phyloP scores from a whole-genome alignment of 1,284 basidiomycete species.

The Cryptococcus wingfieldii region DNA sequence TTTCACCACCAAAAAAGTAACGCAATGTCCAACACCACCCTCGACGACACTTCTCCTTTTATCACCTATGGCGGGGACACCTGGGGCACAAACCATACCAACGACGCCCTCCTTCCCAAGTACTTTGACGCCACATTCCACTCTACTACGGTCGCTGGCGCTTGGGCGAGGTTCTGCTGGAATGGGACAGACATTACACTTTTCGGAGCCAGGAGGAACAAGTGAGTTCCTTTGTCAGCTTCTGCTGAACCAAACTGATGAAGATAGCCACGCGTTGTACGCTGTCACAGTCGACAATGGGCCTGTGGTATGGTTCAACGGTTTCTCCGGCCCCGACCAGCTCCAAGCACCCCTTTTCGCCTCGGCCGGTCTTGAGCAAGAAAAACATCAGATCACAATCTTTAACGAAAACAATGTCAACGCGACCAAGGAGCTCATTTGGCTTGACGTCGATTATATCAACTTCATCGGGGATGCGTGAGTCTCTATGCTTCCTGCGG shows the following conservation, averaged over 20 bases:
- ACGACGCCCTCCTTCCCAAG: conserved; percentile 1
- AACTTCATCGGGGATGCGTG: conserved; percentile 11
- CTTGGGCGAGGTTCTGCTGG: conserved; percentile 14
- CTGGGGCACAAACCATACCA: conserved; percentile 14
- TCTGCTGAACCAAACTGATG: not conserved
- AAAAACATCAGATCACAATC: conserved; percentile 12
- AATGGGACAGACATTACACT: conserved; percentile 12
- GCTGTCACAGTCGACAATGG: conserved; percentile 14
- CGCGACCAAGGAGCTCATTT: conserved; percentile 1
- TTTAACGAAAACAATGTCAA: conserved; percentile 8
- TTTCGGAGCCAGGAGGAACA: conserved; percentile 13
- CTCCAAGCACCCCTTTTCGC: conserved; percentile 8
- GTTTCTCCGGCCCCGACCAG: not conserved
- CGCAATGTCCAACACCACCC: conserved; percentile 2
- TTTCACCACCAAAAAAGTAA: too few species aligned
- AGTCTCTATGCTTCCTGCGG: not conserved
- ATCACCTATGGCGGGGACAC: conserved; percentile 10
- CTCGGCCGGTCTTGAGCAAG: conserved; percentile 6
- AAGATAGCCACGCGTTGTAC: conserved; percentile 12
- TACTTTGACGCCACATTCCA: conserved; percentile 13
- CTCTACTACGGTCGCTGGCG: conserved; percentile 5
- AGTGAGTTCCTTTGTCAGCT: conserved; percentile 5
- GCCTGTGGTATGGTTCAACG: conserved; percentile 4
- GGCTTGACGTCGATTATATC: conserved; percentile 17
- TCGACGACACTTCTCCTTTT: conserved; percentile 12